Evolutionary conservation across 2,329 filamentous ascomycete genomes (phyloP).

Genomic region (Oidium heveae): DNA sequence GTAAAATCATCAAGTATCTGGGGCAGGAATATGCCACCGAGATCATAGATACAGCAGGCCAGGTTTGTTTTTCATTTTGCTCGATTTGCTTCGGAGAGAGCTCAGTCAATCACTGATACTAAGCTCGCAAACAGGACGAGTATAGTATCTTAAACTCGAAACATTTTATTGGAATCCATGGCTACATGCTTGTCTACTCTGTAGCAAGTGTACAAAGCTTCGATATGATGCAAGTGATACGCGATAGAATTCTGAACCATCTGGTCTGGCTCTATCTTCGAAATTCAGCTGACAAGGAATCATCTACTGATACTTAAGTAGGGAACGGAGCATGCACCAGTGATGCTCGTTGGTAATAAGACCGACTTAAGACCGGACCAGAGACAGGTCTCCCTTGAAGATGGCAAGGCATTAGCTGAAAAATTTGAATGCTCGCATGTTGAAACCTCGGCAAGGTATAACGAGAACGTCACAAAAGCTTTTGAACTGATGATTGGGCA

Average conservation of each 20-base stretch:
- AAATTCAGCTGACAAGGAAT: background rate
- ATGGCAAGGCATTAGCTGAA: constrained; percentile 62
- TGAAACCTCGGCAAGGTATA: constrained; percentile 80
- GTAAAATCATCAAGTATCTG: constrained; percentile 80
- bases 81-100: background rate
- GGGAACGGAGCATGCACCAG: constrained; percentile 79
- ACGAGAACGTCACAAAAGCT: constrained; percentile 76
- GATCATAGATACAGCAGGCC: constrained; percentile 93
- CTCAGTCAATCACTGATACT: too few relatives aligned
- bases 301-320: constrained; percentile 15
- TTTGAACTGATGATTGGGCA: constrained; percentile 88
- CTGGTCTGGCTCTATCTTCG: constrained; percentile 32
- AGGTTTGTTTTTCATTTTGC: constrained; percentile 26
- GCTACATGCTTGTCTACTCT: constrained; percentile 97
- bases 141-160: constrained; percentile 97
- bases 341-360: constrained; percentile 94
- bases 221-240: constrained; percentile 89
- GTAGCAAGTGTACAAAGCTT: constrained; percentile 83
- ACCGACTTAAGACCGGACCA: constrained; percentile 80
- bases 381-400: constrained; percentile 66
- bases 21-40: constrained; percentile 85
- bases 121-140: constrained; percentile 40
- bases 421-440: constrained; percentile 85
- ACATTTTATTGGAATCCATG: constrained; percentile 97
- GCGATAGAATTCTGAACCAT: constrained; percentile 93